Evolutionary conservation across 176 grass and related monocot species (phyloP).

Genomic region (Cymbopogon citratus): DNA sequence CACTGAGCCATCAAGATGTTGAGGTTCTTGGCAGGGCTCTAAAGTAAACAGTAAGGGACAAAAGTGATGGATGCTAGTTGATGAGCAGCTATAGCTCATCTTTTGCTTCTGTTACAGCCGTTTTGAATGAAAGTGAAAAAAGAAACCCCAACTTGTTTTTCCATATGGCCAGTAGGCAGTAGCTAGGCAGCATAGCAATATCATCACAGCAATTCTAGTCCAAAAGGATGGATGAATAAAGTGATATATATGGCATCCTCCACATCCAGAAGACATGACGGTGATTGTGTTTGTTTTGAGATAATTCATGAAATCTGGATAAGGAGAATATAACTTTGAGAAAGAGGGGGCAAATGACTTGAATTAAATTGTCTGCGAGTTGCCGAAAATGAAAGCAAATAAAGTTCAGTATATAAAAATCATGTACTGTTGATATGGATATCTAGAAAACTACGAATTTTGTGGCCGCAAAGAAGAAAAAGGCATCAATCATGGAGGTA

Average conservation of each 20-base stretch:
- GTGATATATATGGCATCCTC: not conserved
- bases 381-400: not conserved
- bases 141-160: not conserved
- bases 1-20: not conserved
- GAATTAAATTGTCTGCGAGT: not conserved
- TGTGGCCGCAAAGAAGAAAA: not conserved
- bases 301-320: not conserved
- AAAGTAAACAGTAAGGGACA: not conserved
- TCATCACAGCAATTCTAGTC: not conserved
- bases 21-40: not conserved
- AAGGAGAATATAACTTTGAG: not conserved
- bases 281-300: not conserved
- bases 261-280: conserved; percentile 10
- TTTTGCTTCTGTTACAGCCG: not conserved
- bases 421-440: not conserved
- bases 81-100: not conserved
- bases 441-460: not conserved
- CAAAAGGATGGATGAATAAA: not conserved
- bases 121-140: not conserved
- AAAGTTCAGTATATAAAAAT: not conserved
- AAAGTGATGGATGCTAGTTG: not conserved
- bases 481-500: not conserved
- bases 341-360: not conserved
- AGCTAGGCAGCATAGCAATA: not conserved
- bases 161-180: not conserved